Conservation (phyloP, 2,329 filamentous ascomycete species). For the Monosporascus cannonballus region DNA sequence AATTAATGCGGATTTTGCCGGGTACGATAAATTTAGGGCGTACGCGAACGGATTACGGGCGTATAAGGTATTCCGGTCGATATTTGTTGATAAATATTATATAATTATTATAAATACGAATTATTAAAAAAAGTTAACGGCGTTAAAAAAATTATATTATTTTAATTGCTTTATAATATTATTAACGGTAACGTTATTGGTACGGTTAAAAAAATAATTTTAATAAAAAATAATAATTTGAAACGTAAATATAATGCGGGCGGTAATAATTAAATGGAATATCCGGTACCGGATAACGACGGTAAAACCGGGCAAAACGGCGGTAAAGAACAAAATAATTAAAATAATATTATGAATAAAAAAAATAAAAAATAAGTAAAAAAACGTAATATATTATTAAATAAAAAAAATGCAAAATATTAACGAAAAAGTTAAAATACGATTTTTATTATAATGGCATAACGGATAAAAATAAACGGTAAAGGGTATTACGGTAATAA, state of each 20-base stretch:
- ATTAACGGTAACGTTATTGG: background rate
- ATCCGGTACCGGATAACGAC: too few species aligned
- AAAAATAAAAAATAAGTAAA: too few species aligned
- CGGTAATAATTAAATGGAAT: too few species aligned
- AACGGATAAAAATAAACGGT: background rate
- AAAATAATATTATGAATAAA: too few species aligned
- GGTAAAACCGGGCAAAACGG: too few species aligned
- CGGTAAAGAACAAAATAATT: too few species aligned
- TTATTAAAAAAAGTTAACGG: too few species aligned
- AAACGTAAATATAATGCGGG: too few species aligned
- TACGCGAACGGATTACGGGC: conserved; percentile 1
- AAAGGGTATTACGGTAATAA: background rate
- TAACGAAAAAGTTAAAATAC: background rate
- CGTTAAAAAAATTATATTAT: background rate
- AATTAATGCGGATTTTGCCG: background rate
- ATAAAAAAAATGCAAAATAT: too few species aligned
- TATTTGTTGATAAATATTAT: conserved; percentile 2
- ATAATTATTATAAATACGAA: conserved; percentile 1
- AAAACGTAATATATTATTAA: too few species aligned
- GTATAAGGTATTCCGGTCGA: background rate
- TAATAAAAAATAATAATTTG: too few species aligned
- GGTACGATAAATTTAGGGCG: background rate
- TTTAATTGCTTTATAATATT: conserved; percentile 1
- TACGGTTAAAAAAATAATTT: background rate
- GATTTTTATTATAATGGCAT: background rate